Percentiles rank a stretch among this genome's conserved stretches.
Conservation (phyloP, 495 filamentous ascomycete genomes). For the Cairneyella variabilis region DNA sequence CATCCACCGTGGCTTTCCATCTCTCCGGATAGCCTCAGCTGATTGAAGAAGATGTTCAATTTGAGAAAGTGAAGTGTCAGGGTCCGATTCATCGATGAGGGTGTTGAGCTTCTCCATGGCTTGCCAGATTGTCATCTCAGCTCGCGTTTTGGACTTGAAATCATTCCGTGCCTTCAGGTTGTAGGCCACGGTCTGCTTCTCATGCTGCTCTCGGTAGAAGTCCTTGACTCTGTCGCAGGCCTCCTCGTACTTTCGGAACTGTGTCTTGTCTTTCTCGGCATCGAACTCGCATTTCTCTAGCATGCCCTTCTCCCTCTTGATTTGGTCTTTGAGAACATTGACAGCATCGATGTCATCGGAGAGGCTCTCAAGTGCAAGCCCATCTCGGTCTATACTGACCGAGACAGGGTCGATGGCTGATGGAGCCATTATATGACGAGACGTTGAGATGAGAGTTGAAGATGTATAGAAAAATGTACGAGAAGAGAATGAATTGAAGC, state of each 20-base stretch:
- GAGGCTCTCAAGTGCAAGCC: slow-evolving; percentile 70
- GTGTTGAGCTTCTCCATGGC: slow-evolving; percentile 89
- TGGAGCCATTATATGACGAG: slow-evolving; percentile 26
- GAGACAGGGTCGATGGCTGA: slow-evolving; percentile 20
- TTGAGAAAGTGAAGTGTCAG: slow-evolving; percentile 79
- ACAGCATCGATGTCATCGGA: slow-evolving; percentile 79
- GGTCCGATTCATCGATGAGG: slow-evolving; percentile 83
- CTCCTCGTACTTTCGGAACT: slow-evolving; percentile 75
- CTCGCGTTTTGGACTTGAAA: slow-evolving; percentile 64
- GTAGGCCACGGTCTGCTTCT: slow-evolving; percentile 80
- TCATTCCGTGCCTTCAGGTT: slow-evolving; percentile 69
- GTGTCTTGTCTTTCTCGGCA: slow-evolving; percentile 71
- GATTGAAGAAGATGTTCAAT: slow-evolving; percentile 85
- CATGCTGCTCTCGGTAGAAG: slow-evolving; percentile 83
- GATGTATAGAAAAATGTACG: too few relatives aligned
- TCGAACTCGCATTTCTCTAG: slow-evolving; percentile 67
- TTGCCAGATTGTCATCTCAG: slow-evolving; percentile 80
- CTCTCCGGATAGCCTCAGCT: slow-evolving; percentile 81
- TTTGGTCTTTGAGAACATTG: slow-evolving; percentile 65
- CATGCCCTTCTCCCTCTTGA: slow-evolving; percentile 49
- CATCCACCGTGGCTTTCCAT: slow-evolving; percentile 92
- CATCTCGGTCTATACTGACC: slow-evolving; percentile 43
- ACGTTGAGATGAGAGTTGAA: not conserved
- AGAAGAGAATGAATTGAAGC: not conserved
- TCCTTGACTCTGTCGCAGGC: slow-evolving; percentile 75